phyloP scores from a whole-genome alignment of 148 eudicot species.

The Bassia scoparia region DNA sequence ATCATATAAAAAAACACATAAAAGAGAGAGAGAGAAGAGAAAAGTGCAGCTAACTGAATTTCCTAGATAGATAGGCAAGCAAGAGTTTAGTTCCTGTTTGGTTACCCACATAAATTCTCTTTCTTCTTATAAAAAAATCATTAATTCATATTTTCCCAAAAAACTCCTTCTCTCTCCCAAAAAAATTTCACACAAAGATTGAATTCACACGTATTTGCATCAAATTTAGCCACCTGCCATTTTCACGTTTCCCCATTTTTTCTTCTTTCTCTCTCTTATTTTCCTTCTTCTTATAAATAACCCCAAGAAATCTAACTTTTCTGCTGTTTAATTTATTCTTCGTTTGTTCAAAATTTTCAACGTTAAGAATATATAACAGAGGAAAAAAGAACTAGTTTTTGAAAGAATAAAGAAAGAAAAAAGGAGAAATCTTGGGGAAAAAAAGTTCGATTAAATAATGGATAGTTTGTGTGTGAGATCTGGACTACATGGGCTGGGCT shows the following conservation, averaged over 20 bases:
- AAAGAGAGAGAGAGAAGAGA: too few relatives aligned
- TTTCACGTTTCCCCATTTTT: conserved; percentile 3
- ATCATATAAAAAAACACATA: too few relatives aligned
- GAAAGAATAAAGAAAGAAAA: neutral
- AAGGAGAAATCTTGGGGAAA: neutral
- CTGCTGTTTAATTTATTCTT: neutral
- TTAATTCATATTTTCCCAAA: neutral
- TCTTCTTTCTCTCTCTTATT: neutral
- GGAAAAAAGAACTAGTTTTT: neutral
- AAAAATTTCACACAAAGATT: conserved; percentile 14
- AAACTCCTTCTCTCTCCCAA: neutral
- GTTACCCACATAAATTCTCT: conserved; percentile 10
- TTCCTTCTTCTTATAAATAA: neutral
- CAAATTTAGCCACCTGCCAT: neutral
- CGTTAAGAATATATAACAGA: conserved; percentile 1
- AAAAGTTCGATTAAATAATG: conserved; percentile 28
- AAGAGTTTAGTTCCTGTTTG: neutral
- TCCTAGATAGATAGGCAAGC: neutral
- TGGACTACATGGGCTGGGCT: conserved; percentile 48
- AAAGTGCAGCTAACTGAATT: neutral
- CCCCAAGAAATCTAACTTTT: neutral
- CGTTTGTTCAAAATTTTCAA: neutral
- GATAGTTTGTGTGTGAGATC: conserved; percentile 57
- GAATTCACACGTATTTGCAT: conserved; percentile 14
- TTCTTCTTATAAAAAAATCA: neutral